These are phyloP conservation scores for Cyclotella distinguenda DNA, from an alignment of 108 stramenopile species.

Conservation along the genomic window DNA sequence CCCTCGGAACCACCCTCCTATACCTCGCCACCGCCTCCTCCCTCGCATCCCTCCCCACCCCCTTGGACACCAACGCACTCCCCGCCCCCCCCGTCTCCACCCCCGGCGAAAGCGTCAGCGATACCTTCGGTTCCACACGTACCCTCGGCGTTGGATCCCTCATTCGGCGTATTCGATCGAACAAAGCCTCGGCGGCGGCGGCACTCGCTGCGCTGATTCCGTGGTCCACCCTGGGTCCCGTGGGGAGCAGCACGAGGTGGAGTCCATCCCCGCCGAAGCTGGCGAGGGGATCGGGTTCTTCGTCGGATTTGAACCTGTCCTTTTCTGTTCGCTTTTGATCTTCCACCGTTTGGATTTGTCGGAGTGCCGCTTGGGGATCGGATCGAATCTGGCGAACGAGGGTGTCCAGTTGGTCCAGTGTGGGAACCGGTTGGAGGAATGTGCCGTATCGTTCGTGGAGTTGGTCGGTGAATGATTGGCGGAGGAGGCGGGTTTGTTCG, in stretches of 20 bases:
- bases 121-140: slow-evolving; percentile 6
- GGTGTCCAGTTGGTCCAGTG: slow-evolving; percentile 18
- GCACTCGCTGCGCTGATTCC: slow-evolving; percentile 69
- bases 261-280: slow-evolving; percentile 22
- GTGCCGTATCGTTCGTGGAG: slow-evolving; percentile 76
- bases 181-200: slow-evolving; percentile 64
- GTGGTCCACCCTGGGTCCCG: slow-evolving; percentile 52
- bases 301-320: background rate
- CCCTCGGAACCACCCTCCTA: slow-evolving; percentile 34
- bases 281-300: background rate
- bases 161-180: slow-evolving; percentile 63
- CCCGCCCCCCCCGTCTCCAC: slow-evolving; percentile 46
- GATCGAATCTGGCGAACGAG: background rate
- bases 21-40: slow-evolving; percentile 21
- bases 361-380: background rate
- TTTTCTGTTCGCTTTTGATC: background rate
- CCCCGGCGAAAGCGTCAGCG: slow-evolving; percentile 50
- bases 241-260: slow-evolving; percentile 51
- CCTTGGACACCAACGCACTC: slow-evolving; percentile 60
- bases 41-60: slow-evolving; percentile 53
- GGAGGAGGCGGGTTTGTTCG: slow-evolving; percentile 68
- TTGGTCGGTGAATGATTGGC: slow-evolving; percentile 71
- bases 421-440: slow-evolving; percentile 53
- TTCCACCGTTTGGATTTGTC: background rate
- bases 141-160: slow-evolving; percentile 29